Base-by-base conservation (phyloP, 176 grass and related monocot genomes). In the Aegilops umbellulata region DNA sequence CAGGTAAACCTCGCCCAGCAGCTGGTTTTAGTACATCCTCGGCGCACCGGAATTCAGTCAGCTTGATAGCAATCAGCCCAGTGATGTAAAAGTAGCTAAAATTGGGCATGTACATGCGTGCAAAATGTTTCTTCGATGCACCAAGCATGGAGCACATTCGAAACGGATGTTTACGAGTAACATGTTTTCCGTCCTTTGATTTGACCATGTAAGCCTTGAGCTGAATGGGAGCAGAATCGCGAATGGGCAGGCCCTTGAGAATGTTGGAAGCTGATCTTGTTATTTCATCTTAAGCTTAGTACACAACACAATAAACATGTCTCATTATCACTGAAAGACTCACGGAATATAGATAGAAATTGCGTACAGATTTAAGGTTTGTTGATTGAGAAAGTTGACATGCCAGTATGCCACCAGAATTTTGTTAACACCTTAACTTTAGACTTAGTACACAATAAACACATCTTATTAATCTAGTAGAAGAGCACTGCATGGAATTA, bases 1-100 rank as follows among this genome's bases (percentile, higher is more conserved):
- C 88, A 92, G 71, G 96, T 98, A 84, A 88, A 74, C 8, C 75
- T 39, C 39, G 27, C 10, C 36, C 23, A 20, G 14, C 41, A 6
- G 27, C 17, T 41, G 64, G 13, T 82, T 75, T 34, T 75, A 16
- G 6, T 41, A 24, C 63, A 68, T 20, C 9, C 27, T 64, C 9
- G 2, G 13, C 10, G n/a, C 30, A 7, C 11, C 29, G n/a, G 60
- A 80, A 49, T 74, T 88, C 17, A 42, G 61, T 27, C 55, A 73
- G 60, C 25, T 73, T 84, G 7, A 49, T 42, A 64, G 31, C 7
- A 68, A 12, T 58, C 25, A 20, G 14, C 16, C 7, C 20, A 23
- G 34, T n/a, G 22, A 24, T 67, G 4, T 15, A 46, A 3, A 71
- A 71, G 68, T 41, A 41, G 35, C 67, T 72, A 10, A 19, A 66